Evolutionary conservation across 2,329 filamentous ascomycete species (phyloP).

Genomic region (Verticillium dahliae): DNA sequence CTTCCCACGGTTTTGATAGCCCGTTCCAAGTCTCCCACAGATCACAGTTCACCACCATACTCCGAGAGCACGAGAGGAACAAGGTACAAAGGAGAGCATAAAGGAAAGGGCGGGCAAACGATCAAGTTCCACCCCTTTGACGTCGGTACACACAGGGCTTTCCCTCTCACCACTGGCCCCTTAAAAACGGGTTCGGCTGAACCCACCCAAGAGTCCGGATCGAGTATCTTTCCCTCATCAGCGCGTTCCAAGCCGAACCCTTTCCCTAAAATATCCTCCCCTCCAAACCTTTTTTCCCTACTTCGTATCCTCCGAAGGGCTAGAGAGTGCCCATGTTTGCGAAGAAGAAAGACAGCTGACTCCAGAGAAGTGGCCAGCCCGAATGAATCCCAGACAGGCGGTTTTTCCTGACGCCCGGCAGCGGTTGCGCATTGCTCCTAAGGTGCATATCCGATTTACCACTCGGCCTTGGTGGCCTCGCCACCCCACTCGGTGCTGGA

Average conservation of each 20-base stretch:
- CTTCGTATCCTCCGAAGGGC: slow-evolving; percentile 4
- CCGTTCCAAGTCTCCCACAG: background rate
- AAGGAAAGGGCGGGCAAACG: slow-evolving; percentile 59
- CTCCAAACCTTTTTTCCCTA: slow-evolving; percentile 1
- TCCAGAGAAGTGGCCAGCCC: slow-evolving; percentile 17
- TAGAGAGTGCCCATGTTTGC: background rate
- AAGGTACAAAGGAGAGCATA: background rate
- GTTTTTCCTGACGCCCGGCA: slow-evolving; percentile 9
- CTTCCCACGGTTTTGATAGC: background rate
- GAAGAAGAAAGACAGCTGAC: background rate
- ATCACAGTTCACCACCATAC: background rate
- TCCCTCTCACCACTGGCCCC: slow-evolving; percentile 59
- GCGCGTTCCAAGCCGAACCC: slow-evolving; percentile 54
- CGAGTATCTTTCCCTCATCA: slow-evolving; percentile 99
- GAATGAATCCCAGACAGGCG: too few species aligned
- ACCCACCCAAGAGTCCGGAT: background rate
- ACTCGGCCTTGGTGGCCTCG: slow-evolving; percentile 43
- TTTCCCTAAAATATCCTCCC: slow-evolving; percentile 29
- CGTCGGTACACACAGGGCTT: slow-evolving; percentile 80
- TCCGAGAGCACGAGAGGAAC: background rate
- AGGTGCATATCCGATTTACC: slow-evolving; percentile 29
- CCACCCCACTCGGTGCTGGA: slow-evolving; percentile 65
- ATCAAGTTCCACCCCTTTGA: slow-evolving; percentile 79
- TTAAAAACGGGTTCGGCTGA: background rate
- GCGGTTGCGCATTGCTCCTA: slow-evolving; percentile 12